Evolutionary conservation across 1,284 basidiomycete species (phyloP).

Genomic region (Cryptococcus wingfieldii): DNA sequence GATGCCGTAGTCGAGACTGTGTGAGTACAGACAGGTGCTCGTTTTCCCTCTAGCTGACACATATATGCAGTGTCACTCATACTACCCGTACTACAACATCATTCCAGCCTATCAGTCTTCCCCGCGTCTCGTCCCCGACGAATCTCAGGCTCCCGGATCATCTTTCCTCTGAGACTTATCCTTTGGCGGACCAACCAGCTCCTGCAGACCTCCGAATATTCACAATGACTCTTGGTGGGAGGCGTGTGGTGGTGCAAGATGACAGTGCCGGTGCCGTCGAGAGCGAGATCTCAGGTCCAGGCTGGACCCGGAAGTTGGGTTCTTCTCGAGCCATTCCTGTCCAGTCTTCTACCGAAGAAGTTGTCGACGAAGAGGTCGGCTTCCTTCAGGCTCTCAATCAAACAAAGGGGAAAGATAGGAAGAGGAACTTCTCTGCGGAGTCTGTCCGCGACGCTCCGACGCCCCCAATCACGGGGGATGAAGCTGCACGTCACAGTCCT

Average conservation of each 20-base stretch:
- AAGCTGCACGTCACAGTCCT: conserved; percentile 23
- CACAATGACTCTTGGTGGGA: conserved; percentile 37
- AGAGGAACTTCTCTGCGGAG: conserved; percentile 8
- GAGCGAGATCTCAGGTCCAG: conserved; percentile 22
- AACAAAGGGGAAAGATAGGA: conserved; percentile 36
- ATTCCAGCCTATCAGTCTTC: conserved; percentile 42
- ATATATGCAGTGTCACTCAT: conserved; percentile 33
- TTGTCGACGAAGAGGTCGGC: conserved; percentile 16
- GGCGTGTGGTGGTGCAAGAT: conserved; percentile 40
- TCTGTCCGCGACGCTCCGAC: conserved; percentile 6
- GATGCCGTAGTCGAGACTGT: conserved; percentile 46
- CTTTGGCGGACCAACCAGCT: conserved; percentile 39
- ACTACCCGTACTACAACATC: conserved; percentile 44
- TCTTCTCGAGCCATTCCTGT: background rate
- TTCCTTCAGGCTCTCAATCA: conserved; percentile 24
- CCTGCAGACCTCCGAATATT: conserved; percentile 44
- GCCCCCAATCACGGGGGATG: conserved; percentile 14
- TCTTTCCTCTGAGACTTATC: conserved; percentile 32
- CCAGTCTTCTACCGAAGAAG: background rate
- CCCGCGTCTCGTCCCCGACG: conserved; percentile 37
- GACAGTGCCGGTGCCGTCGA: conserved; percentile 15
- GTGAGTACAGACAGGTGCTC: conserved; percentile 20
- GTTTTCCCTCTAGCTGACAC: background rate
- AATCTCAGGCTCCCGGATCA: conserved; percentile 26
- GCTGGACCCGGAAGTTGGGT: conserved; percentile 14